phyloP scores from a whole-genome alignment of 2,329 filamentous ascomycete genomes.

The Thermoascus crustaceus region DNA sequence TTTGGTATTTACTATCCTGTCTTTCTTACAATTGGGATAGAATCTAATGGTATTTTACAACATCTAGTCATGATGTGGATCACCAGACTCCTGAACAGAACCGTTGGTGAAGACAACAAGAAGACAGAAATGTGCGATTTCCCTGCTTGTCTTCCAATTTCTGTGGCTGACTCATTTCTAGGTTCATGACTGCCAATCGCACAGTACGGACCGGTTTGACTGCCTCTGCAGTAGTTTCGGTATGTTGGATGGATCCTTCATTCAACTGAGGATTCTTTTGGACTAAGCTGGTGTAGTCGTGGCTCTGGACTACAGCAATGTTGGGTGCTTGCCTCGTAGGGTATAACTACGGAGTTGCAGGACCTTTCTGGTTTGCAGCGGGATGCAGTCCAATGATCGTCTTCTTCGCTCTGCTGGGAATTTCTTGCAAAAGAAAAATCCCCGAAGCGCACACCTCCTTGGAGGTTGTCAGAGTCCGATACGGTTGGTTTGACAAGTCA shows the following conservation, averaged over 20 bases:
- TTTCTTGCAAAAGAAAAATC: constrained; percentile 45
- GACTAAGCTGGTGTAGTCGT: constrained; percentile 33
- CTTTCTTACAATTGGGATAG: no score
- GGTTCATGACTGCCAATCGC: constrained; percentile 49
- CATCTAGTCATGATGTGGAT: constrained; percentile 39
- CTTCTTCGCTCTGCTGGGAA: constrained; percentile 46
- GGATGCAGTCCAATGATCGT: constrained; percentile 50
- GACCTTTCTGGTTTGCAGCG: constrained; percentile 52
- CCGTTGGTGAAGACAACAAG: constrained; percentile 44
- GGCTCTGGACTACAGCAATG: constrained; percentile 49
- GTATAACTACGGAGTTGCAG: constrained; percentile 48
- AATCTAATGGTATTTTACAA: constrained; percentile 3
- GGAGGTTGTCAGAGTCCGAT: constrained; percentile 47
- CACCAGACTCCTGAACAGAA: constrained; percentile 41
- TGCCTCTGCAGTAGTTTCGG: constrained; percentile 46
- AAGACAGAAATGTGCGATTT: constrained; percentile 44
- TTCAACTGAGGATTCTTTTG: no score
- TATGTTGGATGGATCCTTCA: no score
- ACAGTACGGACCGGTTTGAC: constrained; percentile 45
- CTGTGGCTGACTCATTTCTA: constrained; percentile 8
- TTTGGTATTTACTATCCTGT: constrained; percentile 19
- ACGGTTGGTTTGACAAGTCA: constrained; percentile 25
- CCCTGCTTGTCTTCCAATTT: background rate
- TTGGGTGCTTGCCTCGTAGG: constrained; percentile 45
- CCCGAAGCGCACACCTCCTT: constrained; percentile 48